Conservation (phyloP, 2,329 filamentous ascomycete species). For the Nigrospora sphaerica region DNA sequence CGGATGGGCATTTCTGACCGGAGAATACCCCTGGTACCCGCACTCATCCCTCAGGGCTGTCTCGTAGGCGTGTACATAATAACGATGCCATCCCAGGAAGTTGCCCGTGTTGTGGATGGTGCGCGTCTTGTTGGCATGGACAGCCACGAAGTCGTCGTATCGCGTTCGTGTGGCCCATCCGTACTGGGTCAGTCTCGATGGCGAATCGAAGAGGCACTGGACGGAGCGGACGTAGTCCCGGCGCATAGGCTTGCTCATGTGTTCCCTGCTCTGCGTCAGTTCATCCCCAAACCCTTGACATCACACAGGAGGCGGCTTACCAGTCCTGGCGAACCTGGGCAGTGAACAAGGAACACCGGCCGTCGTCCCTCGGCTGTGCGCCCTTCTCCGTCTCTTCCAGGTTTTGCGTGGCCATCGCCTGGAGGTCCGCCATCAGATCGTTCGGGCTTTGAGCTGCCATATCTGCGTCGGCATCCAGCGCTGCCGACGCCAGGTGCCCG, state of each 20-base stretch:
- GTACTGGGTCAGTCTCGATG: slow-evolving; percentile 13
- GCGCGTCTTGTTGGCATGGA: slow-evolving; percentile 20
- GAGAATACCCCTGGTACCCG: slow-evolving; percentile 30
- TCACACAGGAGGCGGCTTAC: too few relatives aligned
- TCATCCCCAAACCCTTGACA: too few relatives aligned
- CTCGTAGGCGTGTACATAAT: slow-evolving; percentile 30
- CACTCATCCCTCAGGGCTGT: slow-evolving; percentile 31
- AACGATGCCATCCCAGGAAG: slow-evolving; percentile 36
- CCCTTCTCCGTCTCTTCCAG: too few relatives aligned
- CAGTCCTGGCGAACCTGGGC: too few relatives aligned
- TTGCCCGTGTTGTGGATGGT: slow-evolving; percentile 21
- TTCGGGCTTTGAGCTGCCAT: too few relatives aligned
- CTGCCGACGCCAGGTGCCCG: too few relatives aligned
- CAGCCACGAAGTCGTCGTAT: slow-evolving; percentile 24
- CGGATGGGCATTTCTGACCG: slow-evolving; percentile 12
- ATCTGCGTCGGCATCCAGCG: too few relatives aligned
- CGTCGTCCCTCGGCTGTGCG: too few relatives aligned
- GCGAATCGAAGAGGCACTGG: slow-evolving; percentile 13
- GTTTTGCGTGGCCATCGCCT: too few relatives aligned
- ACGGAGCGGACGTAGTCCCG: slow-evolving; percentile 18
- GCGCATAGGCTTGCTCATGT: not conserved
- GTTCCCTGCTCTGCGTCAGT: too few relatives aligned
- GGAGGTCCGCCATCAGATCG: too few relatives aligned
- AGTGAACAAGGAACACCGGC: too few relatives aligned
- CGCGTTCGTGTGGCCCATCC: slow-evolving; percentile 18